Evolutionary conservation across 2,329 filamentous ascomycete genomes (phyloP).

Genomic region (Paracoccidioides brasiliensis): DNA sequence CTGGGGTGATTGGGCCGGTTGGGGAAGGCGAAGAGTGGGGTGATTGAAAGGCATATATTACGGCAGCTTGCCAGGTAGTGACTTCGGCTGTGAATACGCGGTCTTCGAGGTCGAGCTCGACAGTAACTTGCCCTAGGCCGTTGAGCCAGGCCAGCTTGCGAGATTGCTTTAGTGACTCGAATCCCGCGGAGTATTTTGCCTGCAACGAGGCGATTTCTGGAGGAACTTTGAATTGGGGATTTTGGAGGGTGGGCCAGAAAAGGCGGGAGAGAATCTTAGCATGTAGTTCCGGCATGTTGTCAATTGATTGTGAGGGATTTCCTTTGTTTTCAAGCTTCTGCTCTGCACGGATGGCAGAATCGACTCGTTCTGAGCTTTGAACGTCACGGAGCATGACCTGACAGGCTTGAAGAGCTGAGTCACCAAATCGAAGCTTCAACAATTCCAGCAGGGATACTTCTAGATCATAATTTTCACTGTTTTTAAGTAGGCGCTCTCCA

Average conservation of each 20-base stretch:
- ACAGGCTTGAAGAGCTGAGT: slow-evolving; percentile 73
- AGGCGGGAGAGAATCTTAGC: slow-evolving; percentile 81
- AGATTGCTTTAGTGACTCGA: slow-evolving; percentile 66
- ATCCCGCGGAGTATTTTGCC: slow-evolving; percentile 57
- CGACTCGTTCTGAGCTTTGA: slow-evolving; percentile 64
- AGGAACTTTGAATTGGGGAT: slow-evolving; percentile 36
- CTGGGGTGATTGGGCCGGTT: slow-evolving; percentile 6
- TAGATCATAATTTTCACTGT: slow-evolving; percentile 58
- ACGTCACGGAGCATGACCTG: slow-evolving; percentile 97
- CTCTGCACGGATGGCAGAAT: slow-evolving; percentile 50
- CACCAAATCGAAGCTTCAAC: slow-evolving; percentile 78
- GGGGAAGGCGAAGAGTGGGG: slow-evolving; percentile 18
- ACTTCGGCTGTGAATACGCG: slow-evolving; percentile 56
- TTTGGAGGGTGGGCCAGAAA: slow-evolving; percentile 77
- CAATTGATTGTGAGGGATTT: slow-evolving; percentile 17
- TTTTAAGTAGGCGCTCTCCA: slow-evolving; percentile 61
- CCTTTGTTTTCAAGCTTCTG: slow-evolving; percentile 27
- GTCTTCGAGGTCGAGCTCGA: slow-evolving; percentile 74
- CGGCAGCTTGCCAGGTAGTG: slow-evolving; percentile 74
- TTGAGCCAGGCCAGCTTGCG: slow-evolving; percentile 84
- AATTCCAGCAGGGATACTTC: slow-evolving; percentile 74
- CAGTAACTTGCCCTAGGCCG: slow-evolving; percentile 62
- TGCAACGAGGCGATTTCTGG: slow-evolving; percentile 43
- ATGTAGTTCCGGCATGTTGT: slow-evolving; percentile 42
- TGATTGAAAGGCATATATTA: slow-evolving; percentile 69